Percentiles rank a stretch among this genome's conserved stretches.
Evolutionary conservation across 495 filamentous ascomycete genomes (phyloP).

Genomic region (Tuber calosporum): DNA sequence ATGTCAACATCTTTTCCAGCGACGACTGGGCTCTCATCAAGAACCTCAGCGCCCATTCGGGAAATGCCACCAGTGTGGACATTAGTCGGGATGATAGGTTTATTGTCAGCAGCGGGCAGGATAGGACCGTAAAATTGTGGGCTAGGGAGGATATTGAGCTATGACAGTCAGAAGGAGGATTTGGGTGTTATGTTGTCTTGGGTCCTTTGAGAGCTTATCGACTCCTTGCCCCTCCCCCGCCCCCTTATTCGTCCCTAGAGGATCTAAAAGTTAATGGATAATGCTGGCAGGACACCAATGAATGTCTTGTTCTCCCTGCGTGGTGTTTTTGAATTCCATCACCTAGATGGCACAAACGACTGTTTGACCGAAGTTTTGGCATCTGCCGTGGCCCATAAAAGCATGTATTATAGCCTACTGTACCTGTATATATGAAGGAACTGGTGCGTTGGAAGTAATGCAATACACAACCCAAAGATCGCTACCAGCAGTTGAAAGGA

Average conservation of each 20-base stretch:
- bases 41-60: conserved; percentile 79
- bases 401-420: background rate
- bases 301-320: background rate
- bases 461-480: background rate
- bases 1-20: conserved; percentile 88
- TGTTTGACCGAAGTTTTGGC: background rate
- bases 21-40: conserved; percentile 93
- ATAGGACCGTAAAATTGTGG: conserved; percentile 95
- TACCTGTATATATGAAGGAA: conserved; percentile 1
- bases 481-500: background rate
- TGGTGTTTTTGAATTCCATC: background rate
- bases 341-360: background rate
- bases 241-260: background rate
- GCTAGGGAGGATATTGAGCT: conserved; percentile 66
- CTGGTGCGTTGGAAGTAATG: background rate
- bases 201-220: background rate
- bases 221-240: background rate
- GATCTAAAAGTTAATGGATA: background rate
- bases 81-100: conserved; percentile 75
- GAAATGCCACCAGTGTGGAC: conserved; percentile 84
- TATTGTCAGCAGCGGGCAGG: conserved; percentile 88
- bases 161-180: conserved; percentile 1
- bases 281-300: background rate
- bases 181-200: background rate
- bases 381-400: background rate